Conservation (phyloP, 352 stramenopile species). For the Phytophthora melonis region DNA sequence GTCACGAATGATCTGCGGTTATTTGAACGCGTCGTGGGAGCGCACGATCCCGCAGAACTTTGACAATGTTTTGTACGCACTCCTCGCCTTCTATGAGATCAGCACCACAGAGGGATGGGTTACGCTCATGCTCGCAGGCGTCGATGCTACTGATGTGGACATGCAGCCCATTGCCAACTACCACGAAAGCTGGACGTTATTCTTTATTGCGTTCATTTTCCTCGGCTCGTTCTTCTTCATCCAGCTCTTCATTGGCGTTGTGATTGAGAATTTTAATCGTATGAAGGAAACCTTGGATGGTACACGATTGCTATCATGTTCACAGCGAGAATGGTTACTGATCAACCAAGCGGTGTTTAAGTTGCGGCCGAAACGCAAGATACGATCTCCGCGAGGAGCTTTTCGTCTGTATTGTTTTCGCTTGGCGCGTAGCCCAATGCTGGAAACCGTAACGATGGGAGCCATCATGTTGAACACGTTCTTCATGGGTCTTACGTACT, state of each 20-base stretch:
- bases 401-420: conserved; percentile 52
- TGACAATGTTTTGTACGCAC: conserved; percentile 75
- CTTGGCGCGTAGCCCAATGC: conserved; percentile 50
- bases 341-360: conserved; percentile 64
- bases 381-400: conserved; percentile 48
- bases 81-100: conserved; percentile 90
- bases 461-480: conserved; percentile 91
- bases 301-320: conserved; percentile 73
- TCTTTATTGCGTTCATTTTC: conserved; percentile 92
- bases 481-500: conserved; percentile 85
- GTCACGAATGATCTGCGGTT: conserved; percentile 54
- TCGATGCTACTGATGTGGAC: conserved; percentile 85
- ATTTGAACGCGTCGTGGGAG: conserved; percentile 49
- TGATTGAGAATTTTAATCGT: conserved; percentile 92
- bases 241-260: conserved; percentile 93
- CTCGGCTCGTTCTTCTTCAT: conserved; percentile 92
- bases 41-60: conserved; percentile 76
- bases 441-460: conserved; percentile 82
- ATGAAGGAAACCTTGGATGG: conserved; percentile 76
- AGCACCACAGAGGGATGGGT: conserved; percentile 91
- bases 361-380: conserved; percentile 50
- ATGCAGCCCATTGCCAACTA: conserved; percentile 90
- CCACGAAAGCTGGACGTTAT: conserved; percentile 77
- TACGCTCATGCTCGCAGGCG: conserved; percentile 85
- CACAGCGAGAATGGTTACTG: conserved; percentile 81